phyloP scores from a whole-genome alignment of 2,329 filamentous ascomycete species.

The Penicillium sp. region DNA sequence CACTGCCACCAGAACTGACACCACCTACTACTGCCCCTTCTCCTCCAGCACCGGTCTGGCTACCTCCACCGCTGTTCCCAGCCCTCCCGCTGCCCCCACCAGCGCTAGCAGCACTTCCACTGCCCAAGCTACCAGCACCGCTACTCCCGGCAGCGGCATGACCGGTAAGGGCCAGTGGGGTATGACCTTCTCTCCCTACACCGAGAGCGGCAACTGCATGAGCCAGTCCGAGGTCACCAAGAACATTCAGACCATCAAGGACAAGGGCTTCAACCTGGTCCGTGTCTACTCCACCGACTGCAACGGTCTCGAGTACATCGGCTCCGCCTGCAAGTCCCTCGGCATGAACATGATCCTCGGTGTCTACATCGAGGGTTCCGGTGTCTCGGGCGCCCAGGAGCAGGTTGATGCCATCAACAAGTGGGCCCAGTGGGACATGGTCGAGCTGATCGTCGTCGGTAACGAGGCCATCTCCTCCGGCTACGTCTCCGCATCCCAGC shows the following conservation, averaged over 20 bases:
- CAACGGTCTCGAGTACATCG: slow-evolving; percentile 72
- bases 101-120: slow-evolving; percentile 19
- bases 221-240: slow-evolving; percentile 52
- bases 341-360: slow-evolving; percentile 81
- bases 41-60: slow-evolving; percentile 41
- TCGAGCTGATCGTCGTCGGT: slow-evolving; percentile 79
- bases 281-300: slow-evolving; percentile 95
- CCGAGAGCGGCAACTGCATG: slow-evolving; percentile 62
- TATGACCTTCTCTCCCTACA: slow-evolving; percentile 80
- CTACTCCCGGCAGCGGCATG: slow-evolving; percentile 26
- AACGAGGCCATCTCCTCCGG: slow-evolving; percentile 86
- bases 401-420: slow-evolving; percentile 71
- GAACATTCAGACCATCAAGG: slow-evolving; percentile 63
- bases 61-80: slow-evolving; percentile 9
- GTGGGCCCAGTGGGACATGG: slow-evolving; percentile 72
- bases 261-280: slow-evolving; percentile 65
- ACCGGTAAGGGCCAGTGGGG: slow-evolving; percentile 57
- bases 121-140: slow-evolving; percentile 16
- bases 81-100: slow-evolving; percentile 20
- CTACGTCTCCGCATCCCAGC: slow-evolving; percentile 61
- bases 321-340: slow-evolving; percentile 62
- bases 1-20: slow-evolving; percentile 67
- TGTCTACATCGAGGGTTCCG: slow-evolving; percentile 71
- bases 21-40: slow-evolving; percentile 70
- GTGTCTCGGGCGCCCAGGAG: slow-evolving; percentile 61